Conservation (phyloP, 108 stramenopile species). For the Pseudonitzschia pungens region DNA sequence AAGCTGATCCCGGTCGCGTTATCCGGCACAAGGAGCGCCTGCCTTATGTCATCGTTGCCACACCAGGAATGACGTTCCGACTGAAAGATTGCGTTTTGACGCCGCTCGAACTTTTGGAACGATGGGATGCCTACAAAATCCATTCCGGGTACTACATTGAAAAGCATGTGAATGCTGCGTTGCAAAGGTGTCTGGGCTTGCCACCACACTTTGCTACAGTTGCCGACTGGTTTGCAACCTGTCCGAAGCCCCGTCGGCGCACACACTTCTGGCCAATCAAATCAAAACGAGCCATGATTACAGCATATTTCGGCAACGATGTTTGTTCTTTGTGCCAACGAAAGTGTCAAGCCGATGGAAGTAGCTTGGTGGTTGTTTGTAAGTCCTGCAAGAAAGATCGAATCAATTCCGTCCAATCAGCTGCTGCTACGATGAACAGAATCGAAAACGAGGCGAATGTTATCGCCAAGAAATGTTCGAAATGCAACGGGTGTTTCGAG, state of each 20-base stretch:
- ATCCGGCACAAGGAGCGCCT: conserved; percentile 80
- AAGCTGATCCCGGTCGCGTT: conserved; percentile 75
- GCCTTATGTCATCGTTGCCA: conserved; percentile 86
- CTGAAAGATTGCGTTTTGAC: conserved; percentile 83
- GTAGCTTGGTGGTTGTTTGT: conserved; percentile 69
- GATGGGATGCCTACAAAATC: conserved; percentile 84
- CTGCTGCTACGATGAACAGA: conserved; percentile 51
- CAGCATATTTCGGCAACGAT: conserved; percentile 80
- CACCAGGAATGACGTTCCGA: conserved; percentile 66
- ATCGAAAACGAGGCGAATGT: conserved; percentile 47
- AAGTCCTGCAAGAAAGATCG: conserved; percentile 49
- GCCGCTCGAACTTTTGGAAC: conserved; percentile 85
- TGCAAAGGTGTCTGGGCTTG: conserved; percentile 80
- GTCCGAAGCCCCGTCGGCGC: conserved; percentile 77
- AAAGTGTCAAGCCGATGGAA: conserved; percentile 70
- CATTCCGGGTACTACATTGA: conserved; percentile 80
- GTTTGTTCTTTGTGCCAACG: conserved; percentile 69
- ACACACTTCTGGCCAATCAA: conserved; percentile 83
- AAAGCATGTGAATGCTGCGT: conserved; percentile 83
- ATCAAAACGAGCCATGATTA: conserved; percentile 70
- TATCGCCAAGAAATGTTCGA: conserved; percentile 61
- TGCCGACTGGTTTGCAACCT: conserved; percentile 67
- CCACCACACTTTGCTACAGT: conserved; percentile 68
- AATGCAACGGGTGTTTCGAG: conserved; percentile 77
- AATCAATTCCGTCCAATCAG: conserved; percentile 41